phyloP scores from a whole-genome alignment of 495 filamentous ascomycete genomes.

The Trichoderma reesei region DNA sequence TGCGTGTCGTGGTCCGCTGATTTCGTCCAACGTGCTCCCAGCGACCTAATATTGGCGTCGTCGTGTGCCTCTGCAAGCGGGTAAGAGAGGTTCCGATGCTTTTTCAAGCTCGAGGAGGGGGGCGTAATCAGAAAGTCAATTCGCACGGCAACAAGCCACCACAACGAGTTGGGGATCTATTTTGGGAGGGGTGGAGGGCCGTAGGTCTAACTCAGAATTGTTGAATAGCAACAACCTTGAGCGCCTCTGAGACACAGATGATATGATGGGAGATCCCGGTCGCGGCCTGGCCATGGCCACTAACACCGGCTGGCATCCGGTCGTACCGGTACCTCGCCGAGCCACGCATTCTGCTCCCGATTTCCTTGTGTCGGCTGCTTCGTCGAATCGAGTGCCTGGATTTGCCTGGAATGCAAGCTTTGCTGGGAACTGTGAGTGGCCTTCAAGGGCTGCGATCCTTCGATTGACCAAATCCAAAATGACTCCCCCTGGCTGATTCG shows the following conservation, averaged over 20 bases:
- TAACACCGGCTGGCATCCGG: background rate
- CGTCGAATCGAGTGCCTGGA: background rate
- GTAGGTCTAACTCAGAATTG: background rate
- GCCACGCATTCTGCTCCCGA: background rate
- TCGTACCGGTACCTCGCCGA: background rate
- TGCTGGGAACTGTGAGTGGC: too few relatives aligned
- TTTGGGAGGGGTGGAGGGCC: background rate
- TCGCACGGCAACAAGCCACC: constrained; percentile 2
- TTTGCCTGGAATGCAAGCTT: too few relatives aligned
- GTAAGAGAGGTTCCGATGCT: background rate
- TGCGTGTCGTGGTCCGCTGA: too few relatives aligned
- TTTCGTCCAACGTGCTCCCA: too few relatives aligned
- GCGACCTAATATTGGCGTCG: background rate
- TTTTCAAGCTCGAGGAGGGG: background rate
- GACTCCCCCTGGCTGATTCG: background rate
- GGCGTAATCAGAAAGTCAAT: background rate
- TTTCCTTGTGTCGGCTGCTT: background rate
- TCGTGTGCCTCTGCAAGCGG: background rate
- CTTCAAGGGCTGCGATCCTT: too few relatives aligned
- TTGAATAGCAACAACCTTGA: background rate
- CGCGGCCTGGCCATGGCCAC: background rate
- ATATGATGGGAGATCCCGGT: background rate
- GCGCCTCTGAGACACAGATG: background rate
- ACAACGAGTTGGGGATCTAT: background rate
- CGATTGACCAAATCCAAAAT: background rate